phyloP scores from a whole-genome alignment of 257 asterid genomes.

The Solanum piurae region DNA sequence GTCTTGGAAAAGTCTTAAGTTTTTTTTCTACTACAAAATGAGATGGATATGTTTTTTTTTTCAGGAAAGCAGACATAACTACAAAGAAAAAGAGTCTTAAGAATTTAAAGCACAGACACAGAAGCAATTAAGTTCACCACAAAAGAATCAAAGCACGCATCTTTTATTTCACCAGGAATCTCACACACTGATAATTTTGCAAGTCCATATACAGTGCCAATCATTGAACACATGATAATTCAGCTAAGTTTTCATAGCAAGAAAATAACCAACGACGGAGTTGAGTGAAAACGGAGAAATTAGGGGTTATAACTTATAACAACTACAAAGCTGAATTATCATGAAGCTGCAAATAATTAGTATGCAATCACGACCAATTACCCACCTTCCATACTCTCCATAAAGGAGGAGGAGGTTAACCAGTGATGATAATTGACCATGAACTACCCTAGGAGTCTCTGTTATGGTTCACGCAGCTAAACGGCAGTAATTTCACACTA shows the following conservation, averaged over 20 bases:
- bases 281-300: background rate
- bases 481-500: background rate
- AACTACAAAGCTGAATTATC: background rate
- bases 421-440: background rate
- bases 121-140: background rate
- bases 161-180: background rate
- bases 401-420: background rate
- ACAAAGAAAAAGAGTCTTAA: background rate
- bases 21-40: background rate
- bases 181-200: background rate
- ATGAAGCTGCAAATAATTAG: background rate
- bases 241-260: background rate
- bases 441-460: background rate
- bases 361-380: background rate
- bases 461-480: background rate
- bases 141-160: background rate
- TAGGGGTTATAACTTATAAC: background rate
- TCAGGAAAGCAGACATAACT: background rate
- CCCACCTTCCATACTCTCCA: background rate
- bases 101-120: background rate
- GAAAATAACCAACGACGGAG: background rate
- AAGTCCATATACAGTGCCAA: background rate
- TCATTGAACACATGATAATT: background rate
- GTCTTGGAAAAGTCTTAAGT: background rate
- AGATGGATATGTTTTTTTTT: background rate